Percentiles rank a stretch among this genome's conserved stretches.
phyloP scores from a whole-genome alignment of 2,329 filamentous ascomycete genomes.

The Pseudomassariella vexata region DNA sequence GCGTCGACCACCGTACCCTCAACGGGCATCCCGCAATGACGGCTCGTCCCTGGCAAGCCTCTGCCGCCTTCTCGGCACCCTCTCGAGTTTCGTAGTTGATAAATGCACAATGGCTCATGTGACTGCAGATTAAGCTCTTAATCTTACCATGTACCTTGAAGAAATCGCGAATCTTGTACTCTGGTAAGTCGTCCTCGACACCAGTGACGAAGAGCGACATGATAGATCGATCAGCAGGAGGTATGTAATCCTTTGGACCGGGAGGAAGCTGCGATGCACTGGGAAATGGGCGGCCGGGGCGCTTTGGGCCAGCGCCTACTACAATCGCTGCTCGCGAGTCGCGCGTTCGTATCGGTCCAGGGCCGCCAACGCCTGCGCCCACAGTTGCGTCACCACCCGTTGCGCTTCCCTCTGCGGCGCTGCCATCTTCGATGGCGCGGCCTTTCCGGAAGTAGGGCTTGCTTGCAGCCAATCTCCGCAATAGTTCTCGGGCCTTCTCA shows the following conservation, averaged over 20 bases:
- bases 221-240: slow-evolving; percentile 77
- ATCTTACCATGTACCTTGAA: slow-evolving; percentile 87
- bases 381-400: slow-evolving; percentile 42
- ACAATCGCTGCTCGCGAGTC: slow-evolving; percentile 50
- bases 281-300: slow-evolving; percentile 52
- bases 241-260: slow-evolving; percentile 76
- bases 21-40: slow-evolving; percentile 88
- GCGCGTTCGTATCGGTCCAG: slow-evolving; percentile 74
- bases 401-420: slow-evolving; percentile 30
- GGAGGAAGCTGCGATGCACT: slow-evolving; percentile 70
- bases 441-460: slow-evolving; percentile 95
- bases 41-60: slow-evolving; percentile 78
- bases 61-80: slow-evolving; percentile 79
- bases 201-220: slow-evolving; percentile 93
- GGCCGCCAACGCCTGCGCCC: slow-evolving; percentile 54
- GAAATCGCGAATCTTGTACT: slow-evolving; percentile 84
- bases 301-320: slow-evolving; percentile 37
- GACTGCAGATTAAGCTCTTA: slow-evolving; percentile 88
- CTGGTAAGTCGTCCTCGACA: slow-evolving; percentile 91
- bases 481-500: slow-evolving; percentile 86
- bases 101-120: slow-evolving; percentile 96
- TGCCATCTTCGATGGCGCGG: slow-evolving; percentile 60
- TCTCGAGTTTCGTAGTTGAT: slow-evolving; percentile 86
- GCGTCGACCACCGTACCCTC: slow-evolving; percentile 85
- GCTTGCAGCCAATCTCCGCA: slow-evolving; percentile 79